These are phyloP conservation scores for Poterioochromonas sp. DNA, from an alignment of 352 stramenopile genomes.

Conservation along the genomic window DNA sequence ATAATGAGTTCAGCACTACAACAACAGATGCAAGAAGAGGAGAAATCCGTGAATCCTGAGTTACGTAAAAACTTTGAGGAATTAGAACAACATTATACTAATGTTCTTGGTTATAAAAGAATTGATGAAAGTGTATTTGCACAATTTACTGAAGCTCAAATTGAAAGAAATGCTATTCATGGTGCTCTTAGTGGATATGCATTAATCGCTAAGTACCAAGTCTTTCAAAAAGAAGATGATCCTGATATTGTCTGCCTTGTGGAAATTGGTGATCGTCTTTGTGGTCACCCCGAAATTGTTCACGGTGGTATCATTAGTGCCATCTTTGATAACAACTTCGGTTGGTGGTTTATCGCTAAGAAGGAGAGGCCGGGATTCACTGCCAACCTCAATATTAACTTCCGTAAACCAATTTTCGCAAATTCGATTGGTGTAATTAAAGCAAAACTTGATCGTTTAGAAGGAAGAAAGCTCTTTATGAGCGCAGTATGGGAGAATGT, in stretches of 20 bases:
- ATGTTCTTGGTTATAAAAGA: no score
- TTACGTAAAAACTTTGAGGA: no score
- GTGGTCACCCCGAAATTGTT: conserved; percentile 20
- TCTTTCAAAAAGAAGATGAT: not conserved
- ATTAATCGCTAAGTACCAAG: not conserved
- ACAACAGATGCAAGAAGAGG: no score
- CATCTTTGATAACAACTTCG: conserved; percentile 24
- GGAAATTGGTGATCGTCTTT: not conserved
- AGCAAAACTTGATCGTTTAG: not conserved
- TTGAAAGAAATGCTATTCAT: conserved; percentile 18
- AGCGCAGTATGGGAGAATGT: not conserved
- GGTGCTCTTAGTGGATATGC: not conserved
- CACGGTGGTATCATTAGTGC: conserved; percentile 14
- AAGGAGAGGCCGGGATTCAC: not conserved
- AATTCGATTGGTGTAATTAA: conserved; percentile 1
- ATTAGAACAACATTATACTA: no score
- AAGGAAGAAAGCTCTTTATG: conserved; percentile 7
- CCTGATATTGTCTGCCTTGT: not conserved
- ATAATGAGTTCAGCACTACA: no score
- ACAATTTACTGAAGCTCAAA: no score
- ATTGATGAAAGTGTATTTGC: no score
- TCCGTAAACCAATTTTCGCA: not conserved
- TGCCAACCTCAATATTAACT: conserved; percentile 22
- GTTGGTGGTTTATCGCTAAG: conserved; percentile 10
- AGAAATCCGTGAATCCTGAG: no score